Evolutionary conservation across 306 rosid species (phyloP).

Genomic region (Coriaria nepalensis): DNA sequence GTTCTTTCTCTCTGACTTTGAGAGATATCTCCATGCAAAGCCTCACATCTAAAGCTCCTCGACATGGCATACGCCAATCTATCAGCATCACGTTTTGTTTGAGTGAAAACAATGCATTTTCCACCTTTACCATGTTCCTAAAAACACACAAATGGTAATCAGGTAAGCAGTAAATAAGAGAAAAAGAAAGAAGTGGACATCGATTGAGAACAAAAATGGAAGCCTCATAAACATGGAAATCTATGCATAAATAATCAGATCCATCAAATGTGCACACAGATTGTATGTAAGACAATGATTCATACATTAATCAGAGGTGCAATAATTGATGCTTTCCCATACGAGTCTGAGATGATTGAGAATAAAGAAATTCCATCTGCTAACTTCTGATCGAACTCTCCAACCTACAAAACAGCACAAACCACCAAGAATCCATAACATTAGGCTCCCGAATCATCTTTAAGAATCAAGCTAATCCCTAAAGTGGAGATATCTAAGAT

Average conservation of each 20-base stretch:
- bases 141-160: constrained; percentile 15
- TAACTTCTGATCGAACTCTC: constrained; percentile 94
- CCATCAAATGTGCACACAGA: too few species aligned
- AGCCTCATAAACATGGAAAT: too few species aligned
- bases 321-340: constrained; percentile 64
- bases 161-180: neutral
- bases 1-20: constrained; percentile 92
- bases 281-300: constrained; percentile 5
- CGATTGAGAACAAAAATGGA: neutral
- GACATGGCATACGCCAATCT: constrained; percentile 63
- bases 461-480: neutral
- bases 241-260: too few species aligned
- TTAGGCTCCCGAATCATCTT: neutral
- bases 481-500: neutral
- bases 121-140: constrained; percentile 97
- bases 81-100: constrained; percentile 98
- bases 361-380: constrained; percentile 84
- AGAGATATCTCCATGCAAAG: constrained; percentile 95
- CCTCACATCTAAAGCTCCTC: constrained; percentile 54
- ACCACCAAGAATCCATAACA: constrained; percentile 5
- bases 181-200: neutral
- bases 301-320: constrained; percentile 67
- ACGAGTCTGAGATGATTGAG: constrained; percentile 42
- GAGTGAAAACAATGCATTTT: constrained; percentile 91
- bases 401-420: constrained; percentile 52